Evolutionary conservation across 1,284 basidiomycete genomes (phyloP).

Genomic region (Psilocybe mexicana): DNA sequence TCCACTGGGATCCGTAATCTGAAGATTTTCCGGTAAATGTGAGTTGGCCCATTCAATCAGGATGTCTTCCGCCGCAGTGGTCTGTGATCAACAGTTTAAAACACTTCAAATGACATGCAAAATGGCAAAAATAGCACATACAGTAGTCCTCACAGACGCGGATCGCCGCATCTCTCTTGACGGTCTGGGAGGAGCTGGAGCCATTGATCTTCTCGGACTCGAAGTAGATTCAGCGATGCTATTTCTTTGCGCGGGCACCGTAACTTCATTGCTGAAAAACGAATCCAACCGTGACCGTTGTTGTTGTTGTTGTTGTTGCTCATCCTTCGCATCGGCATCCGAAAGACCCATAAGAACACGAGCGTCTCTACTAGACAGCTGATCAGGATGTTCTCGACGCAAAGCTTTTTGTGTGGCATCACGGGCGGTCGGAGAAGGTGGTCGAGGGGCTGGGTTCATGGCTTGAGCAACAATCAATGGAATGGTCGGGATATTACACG

Average conservation of each 20-base stretch:
- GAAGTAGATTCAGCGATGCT: conserved; percentile 3
- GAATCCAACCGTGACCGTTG: conserved; percentile 47
- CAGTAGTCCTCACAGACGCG: conserved; percentile 38
- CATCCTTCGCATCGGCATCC: conserved; percentile 41
- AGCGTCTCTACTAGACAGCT: conserved; percentile 86
- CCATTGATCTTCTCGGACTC: conserved; percentile 22
- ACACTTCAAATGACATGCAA: too few species aligned
- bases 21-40: conserved; percentile 69
- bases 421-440: conserved; percentile 88
- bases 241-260: conserved; percentile 25
- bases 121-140: too few species aligned
- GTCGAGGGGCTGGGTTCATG: conserved; percentile 93
- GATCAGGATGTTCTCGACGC: conserved; percentile 86
- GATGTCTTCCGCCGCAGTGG: conserved; percentile 40
- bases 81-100: conserved; percentile 14
- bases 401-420: conserved; percentile 89
- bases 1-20: conserved; percentile 55
- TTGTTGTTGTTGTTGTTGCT: conserved; percentile 29
- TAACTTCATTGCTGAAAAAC: conserved; percentile 50
- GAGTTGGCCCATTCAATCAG: conserved; percentile 88
- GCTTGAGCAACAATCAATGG: conserved; percentile 93
- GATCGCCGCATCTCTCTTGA: conserved; percentile 58
- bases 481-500: conserved; percentile 97
- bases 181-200: conserved; percentile 63
- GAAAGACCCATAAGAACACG: conserved; percentile 74